Evolutionary conservation across 495 filamentous ascomycete species (phyloP), one percentile per base, ranked within the genome.

Genomic region (Collariella sp.): DNA sequence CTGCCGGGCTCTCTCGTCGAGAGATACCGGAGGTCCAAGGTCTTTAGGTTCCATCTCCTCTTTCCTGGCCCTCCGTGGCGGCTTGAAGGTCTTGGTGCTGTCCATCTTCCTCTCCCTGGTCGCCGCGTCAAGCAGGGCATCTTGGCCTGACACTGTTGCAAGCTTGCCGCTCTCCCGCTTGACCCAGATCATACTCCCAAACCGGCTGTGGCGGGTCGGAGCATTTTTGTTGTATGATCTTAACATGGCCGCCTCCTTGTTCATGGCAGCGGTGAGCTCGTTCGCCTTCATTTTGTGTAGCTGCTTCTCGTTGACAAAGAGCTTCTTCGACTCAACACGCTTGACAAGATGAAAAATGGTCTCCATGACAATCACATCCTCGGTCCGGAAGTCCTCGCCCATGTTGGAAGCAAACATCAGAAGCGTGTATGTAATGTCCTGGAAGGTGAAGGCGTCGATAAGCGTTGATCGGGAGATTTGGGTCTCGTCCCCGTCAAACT

Each of bases 111-210:
- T 70, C 43, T 90, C 72, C n/a, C 82, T 84, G 9, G 79, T 74
- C 47, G 87, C 80, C n/a, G 78, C 76, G 56, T 91, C 83, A 20
- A 83, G 78, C 48, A 97, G 76, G 15, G 84, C 83, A 58, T 86
- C 82, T 65, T 97, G 94, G 9, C 94, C 94, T 2, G 88, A 88
- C 2, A 99, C 82, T 0, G 90, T 91, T 6, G 87, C 83, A 43
- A 91, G 75, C 59, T 86, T 88, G 7, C 80, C 79, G 63, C 93
- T 87, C 50, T 87, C 86, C 46, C 88, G 77, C 71, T 96, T 89
- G 38, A 99, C 83, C 93, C 94, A 97, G 18, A 95, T 84, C 85
- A 96, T 96, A 13, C 90, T 95, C 1, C 94, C 94, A 64, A 96
- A 99, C 48, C 94, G 79, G 57, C 90, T 94, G 67, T 99, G 94